These are phyloP conservation scores for Allomyces macrogynus DNA, from an alignment of 192 early-diverging fungal genomes.

Conservation along the genomic window DNA sequence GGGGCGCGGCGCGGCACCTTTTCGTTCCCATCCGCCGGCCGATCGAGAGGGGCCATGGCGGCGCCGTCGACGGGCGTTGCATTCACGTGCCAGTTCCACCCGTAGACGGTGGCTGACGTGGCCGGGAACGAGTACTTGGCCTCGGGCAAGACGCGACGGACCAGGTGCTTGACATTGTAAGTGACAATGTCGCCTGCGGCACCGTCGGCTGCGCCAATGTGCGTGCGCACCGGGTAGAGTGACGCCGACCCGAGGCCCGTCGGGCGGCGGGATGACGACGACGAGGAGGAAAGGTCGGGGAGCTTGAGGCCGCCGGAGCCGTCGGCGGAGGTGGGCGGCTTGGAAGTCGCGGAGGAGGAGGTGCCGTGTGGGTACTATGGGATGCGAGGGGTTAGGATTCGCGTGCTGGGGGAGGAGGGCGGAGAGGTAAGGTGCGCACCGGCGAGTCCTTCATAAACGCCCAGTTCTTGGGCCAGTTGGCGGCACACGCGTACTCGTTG, in stretches of 20 bases:
- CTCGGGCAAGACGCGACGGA: background rate
- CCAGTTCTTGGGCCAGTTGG: background rate
- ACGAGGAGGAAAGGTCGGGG: no score
- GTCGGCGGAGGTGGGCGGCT: no score
- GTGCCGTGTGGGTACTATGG: no score
- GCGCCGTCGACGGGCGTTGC: background rate
- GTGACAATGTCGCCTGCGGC: background rate
- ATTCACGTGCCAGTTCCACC: background rate
- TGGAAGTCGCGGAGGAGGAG: no score
- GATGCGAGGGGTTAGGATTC: no score
- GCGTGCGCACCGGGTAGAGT: background rate
- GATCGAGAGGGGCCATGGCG: background rate
- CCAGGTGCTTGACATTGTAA: background rate
- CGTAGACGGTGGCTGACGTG: background rate
- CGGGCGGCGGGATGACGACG: no score
- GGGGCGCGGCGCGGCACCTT: background rate
- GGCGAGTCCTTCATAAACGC: background rate
- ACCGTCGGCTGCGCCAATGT: background rate
- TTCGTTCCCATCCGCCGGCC: background rate
- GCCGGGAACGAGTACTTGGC: background rate
- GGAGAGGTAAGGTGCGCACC: no score
- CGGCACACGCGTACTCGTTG: background rate
- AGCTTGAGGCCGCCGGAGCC: no score
- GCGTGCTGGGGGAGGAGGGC: no score
- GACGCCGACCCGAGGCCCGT: no score